phyloP scores from a whole-genome alignment of 192 early-diverging fungal genomes.

The Backusella luteola region DNA sequence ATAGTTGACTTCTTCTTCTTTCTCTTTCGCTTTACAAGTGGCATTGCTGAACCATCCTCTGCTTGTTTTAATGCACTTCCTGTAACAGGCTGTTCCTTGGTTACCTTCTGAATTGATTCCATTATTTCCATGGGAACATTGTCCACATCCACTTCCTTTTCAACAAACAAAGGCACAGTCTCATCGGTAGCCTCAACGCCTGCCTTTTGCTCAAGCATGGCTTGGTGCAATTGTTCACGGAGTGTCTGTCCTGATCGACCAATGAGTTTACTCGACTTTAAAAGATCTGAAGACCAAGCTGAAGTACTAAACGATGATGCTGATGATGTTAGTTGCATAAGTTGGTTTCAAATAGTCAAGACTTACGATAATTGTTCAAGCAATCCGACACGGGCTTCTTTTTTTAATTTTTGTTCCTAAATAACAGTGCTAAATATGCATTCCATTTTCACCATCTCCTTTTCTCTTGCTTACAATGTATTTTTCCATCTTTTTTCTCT shows the following conservation, averaged over 20 bases:
- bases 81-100: conserved; percentile 23
- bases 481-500: conserved; percentile 75
- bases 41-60: conserved; percentile 38
- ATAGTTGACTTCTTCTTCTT: conserved; percentile 53
- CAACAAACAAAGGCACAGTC: conserved; percentile 55
- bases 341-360: neutral
- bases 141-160: conserved; percentile 41
- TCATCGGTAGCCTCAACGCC: conserved; percentile 60
- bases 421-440: neutral
- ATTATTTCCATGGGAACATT: neutral
- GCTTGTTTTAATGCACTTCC: conserved; percentile 49
- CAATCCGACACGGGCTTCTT: conserved; percentile 67
- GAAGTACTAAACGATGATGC: conserved; percentile 37
- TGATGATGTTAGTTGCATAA: no score
- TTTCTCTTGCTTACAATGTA: conserved; percentile 60
- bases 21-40: conserved; percentile 44
- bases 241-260: conserved; percentile 62
- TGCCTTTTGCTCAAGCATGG: conserved; percentile 62
- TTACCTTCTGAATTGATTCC: neutral
- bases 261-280: conserved; percentile 69
- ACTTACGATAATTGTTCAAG: conserved; percentile 59
- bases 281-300: conserved; percentile 64
- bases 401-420: conserved; percentile 78
- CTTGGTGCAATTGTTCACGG: conserved; percentile 64
- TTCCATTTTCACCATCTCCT: neutral